Evolutionary conservation across 148 eudicot genomes (phyloP).

Genomic region (Chenopodium suecicum): DNA sequence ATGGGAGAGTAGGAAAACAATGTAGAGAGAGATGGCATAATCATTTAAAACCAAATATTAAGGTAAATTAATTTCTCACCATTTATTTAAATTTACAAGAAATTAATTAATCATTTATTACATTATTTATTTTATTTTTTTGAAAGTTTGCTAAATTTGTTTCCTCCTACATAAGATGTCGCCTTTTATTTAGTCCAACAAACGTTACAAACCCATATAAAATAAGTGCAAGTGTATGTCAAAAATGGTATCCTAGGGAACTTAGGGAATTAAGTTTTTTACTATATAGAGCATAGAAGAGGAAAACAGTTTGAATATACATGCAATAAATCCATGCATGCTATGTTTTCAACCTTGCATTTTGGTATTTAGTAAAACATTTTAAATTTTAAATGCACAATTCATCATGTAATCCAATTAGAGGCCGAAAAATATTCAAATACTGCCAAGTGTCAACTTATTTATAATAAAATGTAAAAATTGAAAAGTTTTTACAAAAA

Average conservation of each 20-base stretch:
- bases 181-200: constrained; percentile 8
- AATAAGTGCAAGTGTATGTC: constrained; percentile 13
- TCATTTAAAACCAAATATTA: constrained; percentile 89
- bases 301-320: neutral
- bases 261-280: constrained; percentile 14
- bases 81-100: neutral
- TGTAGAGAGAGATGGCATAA: constrained; percentile 99
- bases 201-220: constrained; percentile 3
- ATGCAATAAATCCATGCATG: constrained; percentile 18
- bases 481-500: too few species aligned
- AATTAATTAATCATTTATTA: neutral
- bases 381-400: neutral
- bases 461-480: too few species aligned
- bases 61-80: constrained; percentile 40
- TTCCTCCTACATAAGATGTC: neutral
- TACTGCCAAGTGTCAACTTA: neutral
- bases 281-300: constrained; percentile 19
- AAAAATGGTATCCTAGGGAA: constrained; percentile 17
- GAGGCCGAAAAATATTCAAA: neutral
- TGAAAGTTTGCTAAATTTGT: neutral
- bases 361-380: neutral
- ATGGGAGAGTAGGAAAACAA: constrained; percentile 90
- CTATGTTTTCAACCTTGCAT: constrained; percentile 11
- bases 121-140: neutral
- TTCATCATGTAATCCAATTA: neutral